These are phyloP conservation scores for Kingdonia uniflora DNA, from an alignment of 164 flowering plant genomes.

Conservation along the genomic window DNA sequence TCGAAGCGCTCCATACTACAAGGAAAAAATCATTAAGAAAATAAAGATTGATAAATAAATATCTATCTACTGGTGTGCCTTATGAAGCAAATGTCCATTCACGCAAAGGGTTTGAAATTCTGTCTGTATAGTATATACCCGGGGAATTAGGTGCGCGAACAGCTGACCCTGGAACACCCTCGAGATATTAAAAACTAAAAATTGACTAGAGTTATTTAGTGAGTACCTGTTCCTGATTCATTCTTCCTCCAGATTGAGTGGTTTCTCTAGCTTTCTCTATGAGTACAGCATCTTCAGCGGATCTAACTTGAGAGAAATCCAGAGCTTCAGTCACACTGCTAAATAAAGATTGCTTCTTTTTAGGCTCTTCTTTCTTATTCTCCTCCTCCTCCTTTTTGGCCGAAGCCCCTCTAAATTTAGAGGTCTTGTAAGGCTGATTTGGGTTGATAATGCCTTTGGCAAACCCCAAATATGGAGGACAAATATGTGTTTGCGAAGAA, in stretches of 20 bases:
- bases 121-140: no score
- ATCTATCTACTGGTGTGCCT: no score
- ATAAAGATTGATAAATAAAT: no score
- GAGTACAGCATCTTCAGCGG: constrained; percentile 69
- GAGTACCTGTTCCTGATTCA: constrained; percentile 71
- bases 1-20: constrained; percentile 91
- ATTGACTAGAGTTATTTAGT: no score
- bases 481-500: constrained; percentile 22
- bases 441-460: constrained; percentile 7
- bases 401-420: constrained; percentile 18
- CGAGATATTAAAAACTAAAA: no score
- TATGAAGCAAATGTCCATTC: no score
- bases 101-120: no score
- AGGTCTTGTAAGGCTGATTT: constrained; percentile 7
- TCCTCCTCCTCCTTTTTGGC: constrained; percentile 36
- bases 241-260: constrained; percentile 58
- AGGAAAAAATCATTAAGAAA: not conserved
- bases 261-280: constrained; percentile 64
- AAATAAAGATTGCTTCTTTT: constrained; percentile 51
- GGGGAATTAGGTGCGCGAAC: no score
- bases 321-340: constrained; percentile 68
- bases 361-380: constrained; percentile 18
- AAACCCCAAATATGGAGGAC: constrained; percentile 13
- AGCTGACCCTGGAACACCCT: no score
- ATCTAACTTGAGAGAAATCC: constrained; percentile 78